A percentile compares a stretch with the other conserved stretches of the same genome.
Evolutionary conservation across 2,329 filamentous ascomycete genomes (phyloP).

Genomic region (Aureobasidium sp.): DNA sequence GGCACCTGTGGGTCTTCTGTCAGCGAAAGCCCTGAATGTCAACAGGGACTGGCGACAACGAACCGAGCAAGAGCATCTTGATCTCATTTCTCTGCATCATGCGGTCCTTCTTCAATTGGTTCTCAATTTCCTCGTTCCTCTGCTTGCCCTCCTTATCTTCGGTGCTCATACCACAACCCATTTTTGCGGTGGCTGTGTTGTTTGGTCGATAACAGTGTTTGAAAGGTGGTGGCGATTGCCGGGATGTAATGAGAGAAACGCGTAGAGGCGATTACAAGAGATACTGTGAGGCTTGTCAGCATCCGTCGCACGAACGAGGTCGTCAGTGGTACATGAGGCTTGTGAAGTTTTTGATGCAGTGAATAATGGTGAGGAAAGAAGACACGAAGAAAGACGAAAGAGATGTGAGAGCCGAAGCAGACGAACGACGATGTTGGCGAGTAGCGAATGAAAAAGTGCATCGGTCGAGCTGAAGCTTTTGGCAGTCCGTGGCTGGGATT

Average conservation of each 20-base stretch:
- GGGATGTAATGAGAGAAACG: slow-evolving; percentile 1
- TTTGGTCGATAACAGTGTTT: slow-evolving; percentile 1
- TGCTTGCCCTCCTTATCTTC: slow-evolving; percentile 99
- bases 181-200: slow-evolving; percentile 50
- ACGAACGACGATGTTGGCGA: background rate
- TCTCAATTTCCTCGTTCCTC: slow-evolving; percentile 99
- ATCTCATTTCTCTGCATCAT: slow-evolving; percentile 99
- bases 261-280: slow-evolving; percentile 1
- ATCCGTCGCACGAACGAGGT: slow-evolving; percentile 7
- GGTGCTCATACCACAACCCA: slow-evolving; percentile 99
- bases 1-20: slow-evolving; percentile 55
- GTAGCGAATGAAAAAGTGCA: background rate
- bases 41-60: slow-evolving; percentile 31
- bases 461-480: background rate
- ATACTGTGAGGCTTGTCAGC: slow-evolving; percentile 9
- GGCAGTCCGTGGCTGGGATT: background rate
- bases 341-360: background rate
- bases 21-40: background rate
- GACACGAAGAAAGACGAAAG: background rate
- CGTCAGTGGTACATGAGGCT: slow-evolving; percentile 11
- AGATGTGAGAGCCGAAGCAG: background rate
- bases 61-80: slow-evolving; percentile 98
- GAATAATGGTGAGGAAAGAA: background rate
- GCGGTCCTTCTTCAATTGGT: slow-evolving; percentile 96
- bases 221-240: slow-evolving; percentile 3